These are phyloP conservation scores for Cucurbitaria berberidis DNA, from an alignment of 2,329 filamentous ascomycete species.

Conservation along the genomic window DNA sequence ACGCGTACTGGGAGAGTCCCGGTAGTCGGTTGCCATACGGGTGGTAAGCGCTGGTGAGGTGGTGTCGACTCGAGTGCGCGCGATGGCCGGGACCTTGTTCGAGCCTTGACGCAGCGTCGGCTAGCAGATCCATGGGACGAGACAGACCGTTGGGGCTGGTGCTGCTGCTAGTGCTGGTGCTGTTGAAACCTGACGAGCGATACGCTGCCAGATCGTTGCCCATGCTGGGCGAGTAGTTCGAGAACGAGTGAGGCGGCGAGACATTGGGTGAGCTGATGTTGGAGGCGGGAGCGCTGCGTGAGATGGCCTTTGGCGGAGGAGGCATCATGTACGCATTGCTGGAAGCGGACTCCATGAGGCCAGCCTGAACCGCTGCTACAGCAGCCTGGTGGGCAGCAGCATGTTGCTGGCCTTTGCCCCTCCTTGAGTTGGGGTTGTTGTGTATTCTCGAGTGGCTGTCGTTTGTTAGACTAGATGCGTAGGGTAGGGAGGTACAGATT, in stretches of 20 bases:
- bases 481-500: neutral
- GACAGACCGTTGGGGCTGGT: conserved; percentile 56
- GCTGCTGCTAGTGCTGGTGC: conserved; percentile 50
- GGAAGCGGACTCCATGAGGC: conserved; percentile 58
- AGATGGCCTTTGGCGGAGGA: conserved; percentile 73
- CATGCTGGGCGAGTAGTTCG: conserved; percentile 64
- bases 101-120: conserved; percentile 72
- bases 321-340: conserved; percentile 73
- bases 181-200: conserved; percentile 42
- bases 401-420: conserved; percentile 80
- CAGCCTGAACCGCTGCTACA: conserved; percentile 58
- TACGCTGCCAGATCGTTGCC: conserved; percentile 65
- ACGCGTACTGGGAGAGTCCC: conserved; percentile 56
- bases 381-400: conserved; percentile 64
- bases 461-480: conserved; percentile 12
- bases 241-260: conserved; percentile 89
- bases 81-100: conserved; percentile 64
- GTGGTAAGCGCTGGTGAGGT: conserved; percentile 51
- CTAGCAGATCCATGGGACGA: conserved; percentile 70
- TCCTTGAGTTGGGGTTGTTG: conserved; percentile 96
- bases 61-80: conserved; percentile 47
- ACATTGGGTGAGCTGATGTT: conserved; percentile 92
- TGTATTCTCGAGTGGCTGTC: conserved; percentile 91
- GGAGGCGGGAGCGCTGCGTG: conserved; percentile 86
- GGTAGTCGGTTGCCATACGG: conserved; percentile 68